A percentile compares a stretch with the other conserved stretches of the same genome.
Conservation (phyloP, 2,329 filamentous ascomycete genomes). For the Cordyceps tenuipes region DNA sequence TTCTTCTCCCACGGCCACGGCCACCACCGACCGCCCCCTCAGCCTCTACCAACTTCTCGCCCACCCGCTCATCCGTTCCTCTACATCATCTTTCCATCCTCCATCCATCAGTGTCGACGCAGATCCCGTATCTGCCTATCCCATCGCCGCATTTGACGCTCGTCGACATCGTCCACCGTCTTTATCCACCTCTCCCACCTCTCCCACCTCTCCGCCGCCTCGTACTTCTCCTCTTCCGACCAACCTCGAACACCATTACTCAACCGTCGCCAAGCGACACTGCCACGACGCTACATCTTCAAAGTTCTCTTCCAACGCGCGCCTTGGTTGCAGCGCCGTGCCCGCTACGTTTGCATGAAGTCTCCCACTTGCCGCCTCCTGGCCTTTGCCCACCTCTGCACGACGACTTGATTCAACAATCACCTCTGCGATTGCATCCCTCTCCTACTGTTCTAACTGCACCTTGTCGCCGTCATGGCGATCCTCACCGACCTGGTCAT, state of each 20-base stretch:
- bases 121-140: slow-evolving; percentile 1
- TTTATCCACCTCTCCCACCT: background rate
- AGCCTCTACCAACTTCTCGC: background rate
- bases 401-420: background rate
- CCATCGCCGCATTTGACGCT: slow-evolving; percentile 1
- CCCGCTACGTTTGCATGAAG: background rate
- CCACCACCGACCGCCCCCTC: background rate
- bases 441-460: background rate
- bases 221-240: slow-evolving; percentile 12
- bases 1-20: background rate
- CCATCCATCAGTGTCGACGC: slow-evolving; percentile 4
- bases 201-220: background rate
- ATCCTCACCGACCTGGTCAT: slow-evolving; percentile 18
- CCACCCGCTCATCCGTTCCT: background rate
- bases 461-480: slow-evolving; percentile 18
- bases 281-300: background rate
- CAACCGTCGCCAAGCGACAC: slow-evolving; percentile 10
- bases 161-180: background rate
- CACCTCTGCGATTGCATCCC: background rate
- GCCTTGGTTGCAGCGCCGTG: background rate
- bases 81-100: slow-evolving; percentile 1
- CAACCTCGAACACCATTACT: slow-evolving; percentile 13
- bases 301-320: background rate
- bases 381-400: background rate
- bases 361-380: background rate